Evolutionary conservation across 139 green algal species (phyloP), one percentile per base, ranked within the genome.

Genomic region (Asterochloris erici): DNA sequence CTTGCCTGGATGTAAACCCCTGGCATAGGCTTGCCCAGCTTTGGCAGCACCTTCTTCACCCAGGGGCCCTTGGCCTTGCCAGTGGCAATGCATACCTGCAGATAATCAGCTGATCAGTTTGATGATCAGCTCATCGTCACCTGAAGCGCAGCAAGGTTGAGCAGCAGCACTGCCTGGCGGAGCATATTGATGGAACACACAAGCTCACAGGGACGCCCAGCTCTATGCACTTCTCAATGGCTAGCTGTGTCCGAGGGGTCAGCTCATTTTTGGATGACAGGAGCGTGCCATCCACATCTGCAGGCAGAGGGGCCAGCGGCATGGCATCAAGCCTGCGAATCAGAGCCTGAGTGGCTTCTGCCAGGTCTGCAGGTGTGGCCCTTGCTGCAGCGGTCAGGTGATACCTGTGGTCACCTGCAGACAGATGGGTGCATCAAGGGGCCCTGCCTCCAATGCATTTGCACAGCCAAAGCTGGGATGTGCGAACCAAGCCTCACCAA

Each of bases 271-370:
- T 83, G 27, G 60, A 79, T 78, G 94, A 91, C 10, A 97, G 84
- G 63, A 97, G 79, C 9, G 94, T 97, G 64, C 94, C 94, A 63
- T 96, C 94, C 16, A 97, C 93, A 81, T 97, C 93, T 14, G 87
- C 90, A 15, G 76, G 38, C 38, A 54, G 38, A 54, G 38, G 38
- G 38, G 38, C 38, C 38, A 54, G 38, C 6, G 38, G 38, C 38
- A 54, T 54, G 38, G 38, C 38, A 54, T 54, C 38, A 54, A 54
- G 38, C 38, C 38, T 54, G 38, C 38, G 38, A 54, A 6, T 54
- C 38, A 54, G 38, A 54, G 38, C 38, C 38, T 54, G 6, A 54
- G 38, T 54, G 38, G 38, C 38, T 54, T 54, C 38, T 54, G n/a
- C n/a, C 38, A 54, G 38, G 38, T 6, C 38, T 54, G 38, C 38